These are phyloP conservation scores for Phytopythium kandeliae DNA, from an alignment of 352 stramenopile genomes.

Conservation along the genomic window DNA sequence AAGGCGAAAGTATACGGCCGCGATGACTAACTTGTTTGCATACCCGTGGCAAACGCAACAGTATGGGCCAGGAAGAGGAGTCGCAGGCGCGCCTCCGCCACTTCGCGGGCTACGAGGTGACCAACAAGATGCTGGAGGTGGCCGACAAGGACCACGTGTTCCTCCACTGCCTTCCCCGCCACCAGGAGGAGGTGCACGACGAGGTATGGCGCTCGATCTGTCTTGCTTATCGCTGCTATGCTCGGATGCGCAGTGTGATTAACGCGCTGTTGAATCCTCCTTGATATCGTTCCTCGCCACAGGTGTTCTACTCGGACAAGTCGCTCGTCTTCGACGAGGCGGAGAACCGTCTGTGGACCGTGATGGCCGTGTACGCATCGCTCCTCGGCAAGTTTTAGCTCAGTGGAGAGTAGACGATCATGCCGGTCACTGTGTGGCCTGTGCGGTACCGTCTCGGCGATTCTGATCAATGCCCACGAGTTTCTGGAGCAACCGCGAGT, in stretches of 20 bases:
- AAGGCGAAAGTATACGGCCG: too few relatives aligned
- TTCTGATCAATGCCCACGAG: not conserved
- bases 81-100: conserved; percentile 89
- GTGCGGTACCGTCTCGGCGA: not conserved
- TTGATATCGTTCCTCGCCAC: not conserved
- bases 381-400: conserved; percentile 54
- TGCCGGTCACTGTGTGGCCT: not conserved
- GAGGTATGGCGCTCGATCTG: conserved; percentile 89
- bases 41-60: conserved; percentile 1
- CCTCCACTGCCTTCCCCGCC: conserved; percentile 96
- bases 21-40: not conserved
- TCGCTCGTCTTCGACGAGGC: conserved; percentile 97
- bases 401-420: not conserved
- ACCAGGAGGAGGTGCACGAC: conserved; percentile 96
- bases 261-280: not conserved
- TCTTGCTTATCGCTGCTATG: not conserved
- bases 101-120: conserved; percentile 96
- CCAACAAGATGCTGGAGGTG: conserved; percentile 88
- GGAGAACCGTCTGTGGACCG: conserved; percentile 98
- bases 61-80: conserved; percentile 94
- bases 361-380: conserved; percentile 94
- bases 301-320: conserved; percentile 94
- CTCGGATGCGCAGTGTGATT: not conserved
- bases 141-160: conserved; percentile 93
- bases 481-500: too few relatives aligned